Evolutionary conservation across 306 rosid genomes (phyloP).

Genomic region (Cucumis melo): DNA sequence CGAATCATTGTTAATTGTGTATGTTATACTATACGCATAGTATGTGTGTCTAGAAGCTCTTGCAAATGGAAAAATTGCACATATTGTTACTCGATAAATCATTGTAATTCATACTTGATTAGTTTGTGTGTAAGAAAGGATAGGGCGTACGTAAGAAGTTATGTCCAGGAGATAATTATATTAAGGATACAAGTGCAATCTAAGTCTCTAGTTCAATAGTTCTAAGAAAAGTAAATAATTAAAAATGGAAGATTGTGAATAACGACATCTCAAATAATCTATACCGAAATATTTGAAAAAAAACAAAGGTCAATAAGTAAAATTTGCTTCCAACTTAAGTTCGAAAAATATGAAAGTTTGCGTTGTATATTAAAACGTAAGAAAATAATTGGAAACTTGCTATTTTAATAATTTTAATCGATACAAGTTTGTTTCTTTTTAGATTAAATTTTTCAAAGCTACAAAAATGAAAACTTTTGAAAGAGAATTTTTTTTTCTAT

Average conservation of each 20-base stretch:
- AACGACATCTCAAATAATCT: neutral
- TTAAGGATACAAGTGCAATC: neutral
- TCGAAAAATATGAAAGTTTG: too few relatives aligned
- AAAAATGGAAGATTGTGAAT: neutral
- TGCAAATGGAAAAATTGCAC: too few relatives aligned
- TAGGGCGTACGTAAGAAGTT: neutral
- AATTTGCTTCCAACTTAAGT: neutral
- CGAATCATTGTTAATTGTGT: neutral
- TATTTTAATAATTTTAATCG: too few relatives aligned
- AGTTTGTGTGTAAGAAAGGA: neutral
- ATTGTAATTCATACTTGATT: neutral
- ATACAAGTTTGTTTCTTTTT: too few relatives aligned
- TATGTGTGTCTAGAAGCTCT: too few relatives aligned
- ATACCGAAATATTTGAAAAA: neutral
- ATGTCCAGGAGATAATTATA: neutral
- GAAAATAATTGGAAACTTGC: too few relatives aligned
- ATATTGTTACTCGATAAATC: neutral
- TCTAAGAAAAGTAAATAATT: neutral
- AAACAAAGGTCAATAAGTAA: neutral
- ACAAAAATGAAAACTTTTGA: neutral
- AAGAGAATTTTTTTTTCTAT: too few relatives aligned
- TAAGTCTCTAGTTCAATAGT: neutral
- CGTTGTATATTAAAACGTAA: too few relatives aligned
- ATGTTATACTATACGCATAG: neutral
- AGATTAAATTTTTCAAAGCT: neutral